Evolutionary conservation across 495 filamentous ascomycete species (phyloP).

Genomic region (Staphylotrichum tortipilum): DNA sequence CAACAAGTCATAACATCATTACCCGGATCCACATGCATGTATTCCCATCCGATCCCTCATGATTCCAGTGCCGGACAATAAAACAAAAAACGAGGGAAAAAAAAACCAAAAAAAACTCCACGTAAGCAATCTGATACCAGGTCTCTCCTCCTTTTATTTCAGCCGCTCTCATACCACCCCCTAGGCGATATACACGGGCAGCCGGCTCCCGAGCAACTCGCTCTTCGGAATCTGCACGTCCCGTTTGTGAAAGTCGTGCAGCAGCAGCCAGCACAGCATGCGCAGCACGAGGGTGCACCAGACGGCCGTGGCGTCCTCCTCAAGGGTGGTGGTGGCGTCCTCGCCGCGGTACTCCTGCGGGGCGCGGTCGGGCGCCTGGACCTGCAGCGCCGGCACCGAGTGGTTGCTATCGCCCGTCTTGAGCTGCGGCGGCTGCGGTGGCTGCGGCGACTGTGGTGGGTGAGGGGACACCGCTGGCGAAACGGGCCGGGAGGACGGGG

Average conservation of each 20-base stretch:
- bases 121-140: too few species aligned
- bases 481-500: not conserved
- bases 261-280: constrained; percentile 45
- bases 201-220: constrained; percentile 38
- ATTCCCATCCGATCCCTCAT: not conserved
- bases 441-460: too few species aligned
- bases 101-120: too few species aligned
- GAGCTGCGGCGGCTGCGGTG: too few species aligned
- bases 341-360: not conserved
- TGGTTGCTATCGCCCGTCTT: constrained; percentile 4
- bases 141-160: too few species aligned
- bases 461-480: not conserved
- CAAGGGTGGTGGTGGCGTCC: constrained; percentile 5
- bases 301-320: constrained; percentile 21
- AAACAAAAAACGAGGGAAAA: too few species aligned
- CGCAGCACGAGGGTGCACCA: constrained; percentile 43
- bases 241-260: constrained; percentile 43
- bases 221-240: constrained; percentile 41
- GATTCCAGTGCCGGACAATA: too few species aligned
- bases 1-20: not conserved
- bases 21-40: not conserved
- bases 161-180: too few species aligned
- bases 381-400: constrained; percentile 7
- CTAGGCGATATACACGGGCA: constrained; percentile 39
- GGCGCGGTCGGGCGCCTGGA: constrained; percentile 1